Conservation (phyloP, 495 filamentous ascomycete species). For the Cryomyces minteri region DNA sequence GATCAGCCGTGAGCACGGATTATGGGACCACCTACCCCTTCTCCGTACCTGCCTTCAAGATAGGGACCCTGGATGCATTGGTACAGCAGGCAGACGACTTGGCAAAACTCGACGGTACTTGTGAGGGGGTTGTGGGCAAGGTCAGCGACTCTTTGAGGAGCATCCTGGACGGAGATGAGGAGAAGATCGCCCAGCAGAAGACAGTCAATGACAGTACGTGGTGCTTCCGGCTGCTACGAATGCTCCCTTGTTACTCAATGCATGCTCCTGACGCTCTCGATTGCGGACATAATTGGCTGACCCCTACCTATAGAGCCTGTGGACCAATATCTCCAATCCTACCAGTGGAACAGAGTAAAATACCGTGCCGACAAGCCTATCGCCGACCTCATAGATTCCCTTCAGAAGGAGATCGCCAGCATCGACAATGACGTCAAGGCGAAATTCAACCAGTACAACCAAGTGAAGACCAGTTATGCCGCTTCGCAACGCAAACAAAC, state of each 20-base stretch:
- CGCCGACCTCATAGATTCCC: conserved; percentile 60
- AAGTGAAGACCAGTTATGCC: conserved; percentile 63
- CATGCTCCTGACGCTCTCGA: background rate
- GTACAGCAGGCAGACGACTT: conserved; percentile 94
- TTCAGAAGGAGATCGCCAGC: conserved; percentile 78
- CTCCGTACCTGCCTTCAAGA: conserved; percentile 83
- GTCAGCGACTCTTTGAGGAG: conserved; percentile 68
- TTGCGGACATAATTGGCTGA: background rate
- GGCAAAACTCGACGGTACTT: conserved; percentile 63
- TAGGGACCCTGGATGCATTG: conserved; percentile 88
- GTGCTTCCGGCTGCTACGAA: too few relatives aligned
- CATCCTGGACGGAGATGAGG: conserved; percentile 67
- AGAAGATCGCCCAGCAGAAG: conserved; percentile 70
- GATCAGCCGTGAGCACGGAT: conserved; percentile 50
- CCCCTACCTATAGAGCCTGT: conserved; percentile 52
- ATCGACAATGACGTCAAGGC: conserved; percentile 88
- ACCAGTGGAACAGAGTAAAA: conserved; percentile 92
- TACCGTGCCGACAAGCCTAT: conserved; percentile 84
- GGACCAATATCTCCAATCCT: conserved; percentile 76
- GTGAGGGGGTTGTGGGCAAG: conserved; percentile 70
- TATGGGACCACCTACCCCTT: conserved; percentile 64
- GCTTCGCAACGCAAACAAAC: conserved; percentile 73
- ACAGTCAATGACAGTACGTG: conserved; percentile 84
- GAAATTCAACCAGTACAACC: conserved; percentile 86
- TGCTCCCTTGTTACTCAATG: too few relatives aligned